These are phyloP conservation scores for Rhizoclosmatium globosum DNA, from an alignment of 192 early-diverging fungal species.

Conservation along the genomic window DNA sequence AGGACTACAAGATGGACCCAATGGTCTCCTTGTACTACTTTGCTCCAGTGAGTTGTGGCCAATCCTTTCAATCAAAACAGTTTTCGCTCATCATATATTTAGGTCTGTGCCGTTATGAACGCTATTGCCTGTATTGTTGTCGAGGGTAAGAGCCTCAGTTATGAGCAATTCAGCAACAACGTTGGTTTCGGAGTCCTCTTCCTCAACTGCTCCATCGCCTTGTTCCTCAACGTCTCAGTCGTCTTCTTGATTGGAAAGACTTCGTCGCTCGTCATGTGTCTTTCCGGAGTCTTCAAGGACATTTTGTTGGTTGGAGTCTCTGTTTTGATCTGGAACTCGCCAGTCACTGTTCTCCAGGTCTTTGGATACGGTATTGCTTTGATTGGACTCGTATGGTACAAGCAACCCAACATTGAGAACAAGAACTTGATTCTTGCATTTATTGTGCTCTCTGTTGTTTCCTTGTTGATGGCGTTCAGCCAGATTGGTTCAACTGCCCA, in stretches of 20 bases:
- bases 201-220: constrained; percentile 43
- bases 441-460: background rate
- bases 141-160: constrained; percentile 13
- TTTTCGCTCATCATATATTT: constrained; percentile 1
- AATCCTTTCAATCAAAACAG: background rate
- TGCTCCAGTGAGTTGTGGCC: constrained; percentile 40
- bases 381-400: constrained; percentile 43
- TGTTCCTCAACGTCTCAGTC: constrained; percentile 47
- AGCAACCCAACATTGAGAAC: constrained; percentile 11
- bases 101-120: constrained; percentile 52
- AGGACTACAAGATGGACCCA: constrained; percentile 47
- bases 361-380: constrained; percentile 49
- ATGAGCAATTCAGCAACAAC: background rate
- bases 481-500: background rate
- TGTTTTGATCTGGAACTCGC: constrained; percentile 40
- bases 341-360: constrained; percentile 35
- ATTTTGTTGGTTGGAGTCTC: constrained; percentile 44
- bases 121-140: constrained; percentile 36
- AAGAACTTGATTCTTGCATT: constrained; percentile 4
- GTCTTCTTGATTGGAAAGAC: constrained; percentile 50
- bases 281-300: constrained; percentile 51
- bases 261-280: constrained; percentile 50
- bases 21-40: constrained; percentile 45
- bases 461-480: background rate
- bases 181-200: constrained; percentile 38